Evolutionary conservation across 768 basidiomycete genomes (phyloP).

Genomic region (Daedalea quercina): DNA sequence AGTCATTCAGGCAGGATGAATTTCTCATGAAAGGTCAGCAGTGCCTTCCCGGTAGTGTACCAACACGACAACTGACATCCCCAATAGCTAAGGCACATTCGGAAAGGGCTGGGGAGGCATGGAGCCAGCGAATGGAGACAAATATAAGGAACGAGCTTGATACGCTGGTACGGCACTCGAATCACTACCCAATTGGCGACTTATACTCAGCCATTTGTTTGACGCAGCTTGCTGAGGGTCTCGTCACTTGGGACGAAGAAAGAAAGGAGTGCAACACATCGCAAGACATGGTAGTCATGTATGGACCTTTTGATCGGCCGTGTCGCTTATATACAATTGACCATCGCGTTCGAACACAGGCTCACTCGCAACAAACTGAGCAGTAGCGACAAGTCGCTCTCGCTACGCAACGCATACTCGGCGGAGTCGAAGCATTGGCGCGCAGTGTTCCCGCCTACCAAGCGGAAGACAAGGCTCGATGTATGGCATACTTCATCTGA

Average conservation of each 20-base stretch:
- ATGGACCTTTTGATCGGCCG: too few species aligned
- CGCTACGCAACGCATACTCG: not conserved
- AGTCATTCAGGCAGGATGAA: not conserved
- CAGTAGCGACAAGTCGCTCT: not conserved
- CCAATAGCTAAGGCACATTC: not conserved
- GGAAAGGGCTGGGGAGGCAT: not conserved
- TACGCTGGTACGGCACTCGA: not conserved
- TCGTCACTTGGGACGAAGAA: not conserved
- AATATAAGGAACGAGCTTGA: not conserved
- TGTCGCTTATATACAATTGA: too few species aligned
- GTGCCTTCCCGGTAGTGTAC: not conserved
- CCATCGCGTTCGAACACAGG: too few species aligned
- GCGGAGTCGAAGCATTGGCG: not conserved
- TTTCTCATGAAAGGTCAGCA: not conserved
- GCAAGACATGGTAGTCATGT: too few species aligned
- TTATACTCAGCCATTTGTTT: not conserved
- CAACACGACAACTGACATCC: not conserved
- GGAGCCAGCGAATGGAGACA: not conserved
- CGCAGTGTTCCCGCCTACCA: not conserved
- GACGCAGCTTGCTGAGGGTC: not conserved
- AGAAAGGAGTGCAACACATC: not conserved
- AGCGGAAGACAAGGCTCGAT: not conserved
- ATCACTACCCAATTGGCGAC: not conserved
- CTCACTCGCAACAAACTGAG: not conserved
- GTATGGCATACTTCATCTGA: not conserved